Evolutionary conservation across 2,329 filamentous ascomycete species (phyloP).

Genomic region (Fusarium papillatum): DNA sequence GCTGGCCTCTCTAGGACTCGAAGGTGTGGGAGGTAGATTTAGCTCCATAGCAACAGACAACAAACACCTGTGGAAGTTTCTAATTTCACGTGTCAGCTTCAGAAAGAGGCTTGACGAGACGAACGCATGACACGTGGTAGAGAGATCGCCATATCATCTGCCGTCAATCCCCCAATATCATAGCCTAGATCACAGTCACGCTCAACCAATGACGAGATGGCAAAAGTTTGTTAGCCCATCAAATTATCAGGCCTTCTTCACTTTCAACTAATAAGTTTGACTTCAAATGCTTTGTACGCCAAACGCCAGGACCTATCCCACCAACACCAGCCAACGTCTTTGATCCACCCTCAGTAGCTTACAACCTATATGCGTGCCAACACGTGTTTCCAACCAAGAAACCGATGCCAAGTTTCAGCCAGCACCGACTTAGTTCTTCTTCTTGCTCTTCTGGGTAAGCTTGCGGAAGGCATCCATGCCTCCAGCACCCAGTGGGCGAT

Average conservation of each 20-base stretch:
- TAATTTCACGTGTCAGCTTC: slow-evolving; percentile 8
- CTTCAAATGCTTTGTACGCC: slow-evolving; percentile 35
- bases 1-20: background rate
- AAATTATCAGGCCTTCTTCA: slow-evolving; percentile 9
- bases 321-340: slow-evolving; percentile 31
- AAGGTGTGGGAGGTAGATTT: background rate
- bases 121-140: slow-evolving; percentile 16
- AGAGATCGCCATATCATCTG: slow-evolving; percentile 20
- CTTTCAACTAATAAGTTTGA: slow-evolving; percentile 19
- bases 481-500: slow-evolving; percentile 72
- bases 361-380: slow-evolving; percentile 22
- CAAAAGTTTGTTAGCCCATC: slow-evolving; percentile 12
- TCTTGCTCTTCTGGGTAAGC: slow-evolving; percentile 76
- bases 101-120: background rate
- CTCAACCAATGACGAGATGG: background rate
- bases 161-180: background rate
- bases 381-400: slow-evolving; percentile 1
- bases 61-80: background rate
- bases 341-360: slow-evolving; percentile 37
- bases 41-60: background rate
- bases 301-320: slow-evolving; percentile 38
- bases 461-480: slow-evolving; percentile 75
- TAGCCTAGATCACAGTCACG: background rate
- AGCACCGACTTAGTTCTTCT: slow-evolving; percentile 46
- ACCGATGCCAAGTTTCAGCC: background rate